Evolutionary conservation across 2,329 filamentous ascomycete species (phyloP).

Genomic region (Penicillium sp.): DNA sequence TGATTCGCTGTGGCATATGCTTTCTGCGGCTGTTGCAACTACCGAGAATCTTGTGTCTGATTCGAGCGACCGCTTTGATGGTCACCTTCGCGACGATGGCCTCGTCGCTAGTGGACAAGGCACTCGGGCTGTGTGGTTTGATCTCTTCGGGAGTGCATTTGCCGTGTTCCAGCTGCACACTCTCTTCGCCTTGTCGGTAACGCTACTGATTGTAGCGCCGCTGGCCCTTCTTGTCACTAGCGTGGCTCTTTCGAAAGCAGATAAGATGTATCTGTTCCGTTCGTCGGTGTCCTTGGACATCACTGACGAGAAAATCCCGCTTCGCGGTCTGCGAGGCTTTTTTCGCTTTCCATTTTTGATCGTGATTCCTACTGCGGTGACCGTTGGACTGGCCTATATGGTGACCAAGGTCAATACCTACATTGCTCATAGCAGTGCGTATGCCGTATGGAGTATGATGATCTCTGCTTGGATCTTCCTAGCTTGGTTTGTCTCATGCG

Average conservation of each 20-base stretch:
- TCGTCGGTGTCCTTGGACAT: conserved; percentile 57
- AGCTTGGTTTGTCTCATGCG: conserved; percentile 75
- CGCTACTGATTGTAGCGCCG: conserved; percentile 72
- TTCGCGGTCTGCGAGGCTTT: conserved; percentile 75
- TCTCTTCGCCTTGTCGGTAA: conserved; percentile 81
- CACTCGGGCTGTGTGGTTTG: conserved; percentile 81
- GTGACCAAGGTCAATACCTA: conserved; percentile 78
- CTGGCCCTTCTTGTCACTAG: conserved; percentile 64
- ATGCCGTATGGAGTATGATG: conserved; percentile 84
- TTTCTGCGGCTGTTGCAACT: conserved; percentile 73
- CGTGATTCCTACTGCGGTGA: conserved; percentile 59
- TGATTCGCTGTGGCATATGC: conserved; percentile 84
- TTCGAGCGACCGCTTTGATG: conserved; percentile 60
- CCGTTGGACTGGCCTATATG: conserved; percentile 67
- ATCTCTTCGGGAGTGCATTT: conserved; percentile 75
- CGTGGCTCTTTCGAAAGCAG: conserved; percentile 60
- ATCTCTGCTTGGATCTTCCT: conserved; percentile 71
- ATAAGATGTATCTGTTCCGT: conserved; percentile 86
- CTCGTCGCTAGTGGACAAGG: conserved; percentile 62
- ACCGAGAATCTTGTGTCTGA: conserved; percentile 65
- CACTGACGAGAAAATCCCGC: conserved; percentile 54
- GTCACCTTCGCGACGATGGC: conserved; percentile 51
- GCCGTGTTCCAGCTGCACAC: conserved; percentile 73
- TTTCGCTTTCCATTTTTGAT: conserved; percentile 78
- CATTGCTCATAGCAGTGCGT: conserved; percentile 84